Evolutionary conservation across 768 basidiomycete genomes (phyloP), one percentile per base, ranked within the genome.

Genomic region (Auricularia sp.): DNA sequence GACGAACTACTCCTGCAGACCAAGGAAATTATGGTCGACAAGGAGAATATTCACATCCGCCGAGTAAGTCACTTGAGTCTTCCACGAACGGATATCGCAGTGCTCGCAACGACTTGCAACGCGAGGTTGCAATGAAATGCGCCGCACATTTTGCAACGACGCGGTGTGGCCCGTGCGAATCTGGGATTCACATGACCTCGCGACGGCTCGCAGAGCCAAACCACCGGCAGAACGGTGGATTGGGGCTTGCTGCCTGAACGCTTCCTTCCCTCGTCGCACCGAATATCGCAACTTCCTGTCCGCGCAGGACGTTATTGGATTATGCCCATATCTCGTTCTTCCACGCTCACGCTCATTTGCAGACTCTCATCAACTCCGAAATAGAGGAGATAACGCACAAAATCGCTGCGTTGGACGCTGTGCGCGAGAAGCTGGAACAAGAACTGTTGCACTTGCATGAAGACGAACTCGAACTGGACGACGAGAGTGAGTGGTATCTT

Each of bases 391-490:
- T 99, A 23, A 87, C 91, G 33, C 81, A 84, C 68, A 98, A 97
- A 80, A 98, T 98, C 61, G 85, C 87, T 61, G 85, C 87, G 3
- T 76, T 98, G 42, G 92, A 95, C 69, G 80, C 77, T 16, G 91
- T 98, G 64, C 81, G 93, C 63, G 80, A 83, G 8, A 88, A 87
- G 67, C 78, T 98, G 33, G 91, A 94, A 71, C 80, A 86, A 53
- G 88, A 92, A 71, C 78, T 99, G 6, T 76, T 98, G 36, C 90
- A 84, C 72, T 73, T 98, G 58, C 91, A 95, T 64, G 96, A 99
- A 72, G 96, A 98, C 69, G 95, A 97, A 67, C 78, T 99, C 29
- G 96, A 98, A 71, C 77, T 99, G n/a, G 93, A 97, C 70, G 96
- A 97, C 66, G 96, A 99, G 77, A 75, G 93, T 95, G 70, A 70